Evolutionary conservation across 306 rosid genomes (phyloP).

Genomic region (Ziziphus jujuba): DNA sequence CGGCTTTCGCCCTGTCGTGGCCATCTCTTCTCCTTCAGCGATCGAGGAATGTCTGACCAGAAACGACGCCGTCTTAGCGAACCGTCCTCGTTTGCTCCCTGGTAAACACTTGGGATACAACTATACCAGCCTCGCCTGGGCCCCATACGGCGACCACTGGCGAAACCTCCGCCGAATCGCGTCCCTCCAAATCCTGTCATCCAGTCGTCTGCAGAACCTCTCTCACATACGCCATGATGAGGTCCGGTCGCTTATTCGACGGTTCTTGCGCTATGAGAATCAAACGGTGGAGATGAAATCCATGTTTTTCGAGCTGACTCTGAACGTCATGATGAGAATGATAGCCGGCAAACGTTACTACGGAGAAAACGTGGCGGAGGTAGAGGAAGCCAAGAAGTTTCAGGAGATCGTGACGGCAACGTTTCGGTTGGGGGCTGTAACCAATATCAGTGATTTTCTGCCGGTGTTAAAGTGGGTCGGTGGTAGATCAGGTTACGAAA

Average conservation of each 20-base stretch:
- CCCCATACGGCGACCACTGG: conserved; percentile 42
- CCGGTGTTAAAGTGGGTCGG: conserved; percentile 4
- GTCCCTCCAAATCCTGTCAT: conserved; percentile 25
- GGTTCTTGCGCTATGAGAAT: not conserved
- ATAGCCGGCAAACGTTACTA: conserved; percentile 41
- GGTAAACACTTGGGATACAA: conserved; percentile 27
- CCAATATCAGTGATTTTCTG: conserved; percentile 15
- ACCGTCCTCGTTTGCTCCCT: conserved; percentile 22
- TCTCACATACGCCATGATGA: conserved; percentile 7
- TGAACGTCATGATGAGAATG: conserved; percentile 42
- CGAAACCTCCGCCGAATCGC: conserved; percentile 33
- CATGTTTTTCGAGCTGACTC: conserved; percentile 19
- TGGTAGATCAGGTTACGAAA: conserved; percentile 10
- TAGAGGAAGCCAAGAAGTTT: conserved; percentile 24
- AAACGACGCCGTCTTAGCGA: conserved; percentile 35
- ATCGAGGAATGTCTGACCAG: conserved; percentile 31
- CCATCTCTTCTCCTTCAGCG: conserved; percentile 22
- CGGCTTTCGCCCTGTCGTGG: conserved; percentile 24
- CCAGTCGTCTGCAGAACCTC: conserved; percentile 13
- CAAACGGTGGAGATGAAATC: conserved; percentile 20
- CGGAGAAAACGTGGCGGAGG: conserved; percentile 18
- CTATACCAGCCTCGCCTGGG: conserved; percentile 11
- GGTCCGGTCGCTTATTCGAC: conserved; percentile 18
- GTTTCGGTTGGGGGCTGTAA: not conserved
- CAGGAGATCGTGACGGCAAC: conserved; percentile 18